Evolutionary conservation across 2,329 filamentous ascomycete species (phyloP).

Genomic region (Pseudogymnoascus sp.): DNA sequence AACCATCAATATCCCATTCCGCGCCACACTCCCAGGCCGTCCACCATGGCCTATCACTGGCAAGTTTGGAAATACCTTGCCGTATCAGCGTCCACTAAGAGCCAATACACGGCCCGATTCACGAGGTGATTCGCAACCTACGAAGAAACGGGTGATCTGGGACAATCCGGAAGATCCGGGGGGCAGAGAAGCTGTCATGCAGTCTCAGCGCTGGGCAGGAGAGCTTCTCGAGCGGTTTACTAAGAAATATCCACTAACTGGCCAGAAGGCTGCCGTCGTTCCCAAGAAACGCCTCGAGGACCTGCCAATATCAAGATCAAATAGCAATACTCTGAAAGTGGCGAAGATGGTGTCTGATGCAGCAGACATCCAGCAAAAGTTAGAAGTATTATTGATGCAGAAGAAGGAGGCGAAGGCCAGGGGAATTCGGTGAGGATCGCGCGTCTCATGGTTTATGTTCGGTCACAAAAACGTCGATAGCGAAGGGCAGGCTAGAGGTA

Average conservation of each 20-base stretch:
- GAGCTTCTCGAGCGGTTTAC: constrained; percentile 9
- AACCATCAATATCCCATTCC: not conserved
- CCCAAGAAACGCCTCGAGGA: constrained; percentile 10
- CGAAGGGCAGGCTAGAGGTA: not conserved
- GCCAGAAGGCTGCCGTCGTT: constrained; percentile 14
- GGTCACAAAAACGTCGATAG: not conserved
- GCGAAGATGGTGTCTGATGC: constrained; percentile 7
- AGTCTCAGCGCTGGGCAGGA: constrained; percentile 7
- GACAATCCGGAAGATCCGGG: constrained; percentile 4
- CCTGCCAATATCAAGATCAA: not conserved
- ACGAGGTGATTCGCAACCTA: not conserved
- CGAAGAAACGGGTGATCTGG: not conserved
- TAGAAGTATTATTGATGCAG: constrained; percentile 21
- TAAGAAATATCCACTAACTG: constrained; percentile 27
- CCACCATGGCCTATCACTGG: not conserved
- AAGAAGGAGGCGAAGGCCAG: constrained; percentile 20
- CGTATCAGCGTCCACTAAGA: not conserved
- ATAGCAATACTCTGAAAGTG: not conserved
- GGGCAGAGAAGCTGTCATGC: not conserved
- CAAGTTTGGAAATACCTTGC: not conserved
- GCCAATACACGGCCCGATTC: not conserved
- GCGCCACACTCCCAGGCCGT: not conserved
- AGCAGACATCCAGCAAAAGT: constrained; percentile 22
- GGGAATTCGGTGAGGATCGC: not conserved
- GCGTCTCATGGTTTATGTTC: not conserved